These are phyloP conservation scores for Xylaria longipes DNA, from an alignment of 495 filamentous ascomycete genomes.

Conservation along the genomic window DNA sequence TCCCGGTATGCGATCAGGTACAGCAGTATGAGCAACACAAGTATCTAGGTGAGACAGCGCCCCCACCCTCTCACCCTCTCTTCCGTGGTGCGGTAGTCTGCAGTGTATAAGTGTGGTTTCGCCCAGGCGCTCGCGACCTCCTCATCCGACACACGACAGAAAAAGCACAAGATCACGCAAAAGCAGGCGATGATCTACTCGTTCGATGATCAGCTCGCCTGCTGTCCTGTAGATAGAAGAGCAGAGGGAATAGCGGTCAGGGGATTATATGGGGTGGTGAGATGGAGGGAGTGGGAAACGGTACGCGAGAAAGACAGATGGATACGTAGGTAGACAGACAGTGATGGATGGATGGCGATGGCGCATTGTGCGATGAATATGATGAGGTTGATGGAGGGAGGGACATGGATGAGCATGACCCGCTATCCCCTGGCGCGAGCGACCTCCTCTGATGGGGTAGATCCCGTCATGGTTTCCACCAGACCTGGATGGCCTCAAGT, in stretches of 20 bases:
- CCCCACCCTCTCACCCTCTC: slow-evolving; percentile 1
- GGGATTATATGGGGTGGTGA: slow-evolving; percentile 8
- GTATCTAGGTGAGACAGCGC: neutral
- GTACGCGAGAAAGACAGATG: neutral
- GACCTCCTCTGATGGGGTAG: slow-evolving; percentile 15
- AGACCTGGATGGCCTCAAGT: slow-evolving; percentile 1
- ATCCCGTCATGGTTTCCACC: slow-evolving; percentile 18
- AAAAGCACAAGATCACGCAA: neutral
- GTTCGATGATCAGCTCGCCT: neutral
- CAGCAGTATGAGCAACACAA: neutral
- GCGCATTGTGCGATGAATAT: slow-evolving; percentile 21
- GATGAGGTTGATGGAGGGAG: slow-evolving; percentile 13
- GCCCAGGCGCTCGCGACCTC: slow-evolving; percentile 2
- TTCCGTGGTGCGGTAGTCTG: neutral
- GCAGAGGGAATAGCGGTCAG: slow-evolving; percentile 16
- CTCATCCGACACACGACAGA: neutral
- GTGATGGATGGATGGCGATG: slow-evolving; percentile 8
- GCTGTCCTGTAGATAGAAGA: neutral
- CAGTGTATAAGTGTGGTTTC: slow-evolving; percentile 1
- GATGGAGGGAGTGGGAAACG: slow-evolving; percentile 13
- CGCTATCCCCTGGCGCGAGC: slow-evolving; percentile 17
- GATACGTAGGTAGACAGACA: neutral
- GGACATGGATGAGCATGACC: slow-evolving; percentile 7
- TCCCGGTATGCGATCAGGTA: slow-evolving; percentile 12
- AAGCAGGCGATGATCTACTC: neutral